Conservation (phyloP, 2,329 filamentous ascomycete species). For the Phialophora tarda region DNA sequence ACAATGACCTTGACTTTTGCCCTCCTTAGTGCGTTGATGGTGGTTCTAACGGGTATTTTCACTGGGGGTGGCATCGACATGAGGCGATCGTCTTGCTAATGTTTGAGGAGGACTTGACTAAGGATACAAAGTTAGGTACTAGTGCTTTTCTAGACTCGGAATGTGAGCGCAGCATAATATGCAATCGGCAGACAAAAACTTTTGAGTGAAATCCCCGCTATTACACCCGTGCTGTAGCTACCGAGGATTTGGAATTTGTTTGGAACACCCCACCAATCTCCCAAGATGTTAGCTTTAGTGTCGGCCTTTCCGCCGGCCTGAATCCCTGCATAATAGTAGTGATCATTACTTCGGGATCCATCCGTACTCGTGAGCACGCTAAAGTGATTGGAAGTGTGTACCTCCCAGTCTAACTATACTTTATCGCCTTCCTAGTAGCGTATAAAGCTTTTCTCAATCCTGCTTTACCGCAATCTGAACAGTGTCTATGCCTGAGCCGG, state of each 20-base stretch:
- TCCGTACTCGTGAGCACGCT: not conserved
- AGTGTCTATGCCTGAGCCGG: not conserved
- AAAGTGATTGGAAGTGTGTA: not conserved
- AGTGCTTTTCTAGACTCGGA: not conserved
- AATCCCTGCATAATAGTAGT: not conserved
- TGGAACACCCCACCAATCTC: not conserved
- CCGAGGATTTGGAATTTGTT: not conserved
- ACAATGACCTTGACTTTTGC: not conserved
- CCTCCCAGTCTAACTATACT: not conserved
- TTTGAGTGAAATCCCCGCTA: not conserved
- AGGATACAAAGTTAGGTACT: not conserved
- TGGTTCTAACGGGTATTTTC: not conserved
- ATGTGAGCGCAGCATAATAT: not conserved
- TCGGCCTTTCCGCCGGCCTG: not conserved
- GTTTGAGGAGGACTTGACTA: not conserved
- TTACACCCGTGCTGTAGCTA: not conserved
- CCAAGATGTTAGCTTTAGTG: not conserved
- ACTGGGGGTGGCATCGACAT: not conserved
- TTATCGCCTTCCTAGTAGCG: not conserved
- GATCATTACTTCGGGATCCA: not conserved
- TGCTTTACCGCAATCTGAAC: not conserved
- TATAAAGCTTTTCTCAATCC: not conserved
- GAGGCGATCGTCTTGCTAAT: not conserved
- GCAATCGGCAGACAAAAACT: not conserved
- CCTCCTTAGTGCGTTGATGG: not conserved